Evolutionary conservation across 345 rosid genomes (phyloP), one percentile per base, ranked within the genome.

Genomic region (Microcos paniculata): DNA sequence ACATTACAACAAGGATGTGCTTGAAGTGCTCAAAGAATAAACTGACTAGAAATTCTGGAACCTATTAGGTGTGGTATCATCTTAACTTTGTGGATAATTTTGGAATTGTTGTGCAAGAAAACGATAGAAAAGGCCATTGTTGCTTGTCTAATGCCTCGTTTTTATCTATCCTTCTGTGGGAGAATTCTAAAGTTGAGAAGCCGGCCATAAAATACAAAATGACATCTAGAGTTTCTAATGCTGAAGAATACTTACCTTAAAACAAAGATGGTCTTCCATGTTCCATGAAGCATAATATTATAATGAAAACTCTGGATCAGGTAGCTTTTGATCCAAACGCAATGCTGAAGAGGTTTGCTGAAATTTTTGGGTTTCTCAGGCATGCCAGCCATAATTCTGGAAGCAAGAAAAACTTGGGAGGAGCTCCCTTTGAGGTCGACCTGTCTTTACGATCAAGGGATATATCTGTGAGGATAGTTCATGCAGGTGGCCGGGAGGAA

Each of bases 1-100:
- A 95, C 43, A 82, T 81, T 38, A 51, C 87, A 78, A 84, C 81
- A 75, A 91, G 98, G 76, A 95, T 88, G 92, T 93, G 97, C 82
- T 53, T 80, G 61, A 84, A 81, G 73, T 76, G 81, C 40, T 75
- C 82, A 46, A 19, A 56, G 19, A 74, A 51, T 45, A 63, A 62
- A 73, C 33, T 12, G 71, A 70, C 24, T 11, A 33, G 56, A 15
- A 59, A 30, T 51, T 31, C 15, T 52, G 43, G 66, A 24, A 62
- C 58, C 67, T 81, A 38, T 28, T 19, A 30, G 30, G 48, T 71
- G 42, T 42, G 43, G 21, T 61, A 19, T 24, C 62, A 52, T 30
- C 38, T 16, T 45, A 33, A n/a, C 42, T 33, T 38, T 49, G 4
- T 71, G 61, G 57, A 35, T n/a, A 31, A 64, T 85, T 79, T 87